Evolutionary conservation across 345 rosid genomes (phyloP).

Genomic region (Salix exigua): DNA sequence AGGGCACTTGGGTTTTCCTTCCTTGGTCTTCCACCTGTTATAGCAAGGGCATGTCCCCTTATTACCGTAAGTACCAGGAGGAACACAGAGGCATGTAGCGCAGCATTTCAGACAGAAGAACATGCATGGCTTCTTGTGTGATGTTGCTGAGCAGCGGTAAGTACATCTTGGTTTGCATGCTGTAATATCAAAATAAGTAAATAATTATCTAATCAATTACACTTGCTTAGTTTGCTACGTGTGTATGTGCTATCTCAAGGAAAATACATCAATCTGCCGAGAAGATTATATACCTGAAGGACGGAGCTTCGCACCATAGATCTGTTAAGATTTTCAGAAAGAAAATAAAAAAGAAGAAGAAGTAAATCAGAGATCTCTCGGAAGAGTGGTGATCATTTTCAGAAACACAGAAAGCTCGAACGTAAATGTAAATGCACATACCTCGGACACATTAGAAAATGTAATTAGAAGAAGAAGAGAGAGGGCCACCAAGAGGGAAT

Average conservation of each 20-base stretch:
- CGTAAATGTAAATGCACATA: background rate
- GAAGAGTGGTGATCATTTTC: no score
- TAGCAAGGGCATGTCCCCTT: conserved; percentile 18
- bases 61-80: conserved; percentile 20
- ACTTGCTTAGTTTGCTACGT: no score
- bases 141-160: conserved; percentile 19
- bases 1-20: conserved; percentile 18
- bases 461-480: conserved; percentile 30
- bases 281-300: conserved; percentile 20
- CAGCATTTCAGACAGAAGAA: conserved; percentile 21
- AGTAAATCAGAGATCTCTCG: background rate
- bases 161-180: conserved; percentile 11
- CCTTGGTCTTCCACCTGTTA: conserved; percentile 20
- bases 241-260: no score
- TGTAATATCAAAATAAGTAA: background rate
- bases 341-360: no score
- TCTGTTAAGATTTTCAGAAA: conserved; percentile 13
- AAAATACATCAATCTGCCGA: no score
- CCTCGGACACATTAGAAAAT: conserved; percentile 33
- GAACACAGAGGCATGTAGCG: conserved; percentile 19
- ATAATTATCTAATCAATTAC: background rate
- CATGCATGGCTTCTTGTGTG: conserved; percentile 23
- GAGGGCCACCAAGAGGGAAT: conserved; percentile 11
- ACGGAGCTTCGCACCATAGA: conserved; percentile 8
- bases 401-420: background rate